Conservation (phyloP, 805 yeast genomes). For the Starmerella asiatica region DNA sequence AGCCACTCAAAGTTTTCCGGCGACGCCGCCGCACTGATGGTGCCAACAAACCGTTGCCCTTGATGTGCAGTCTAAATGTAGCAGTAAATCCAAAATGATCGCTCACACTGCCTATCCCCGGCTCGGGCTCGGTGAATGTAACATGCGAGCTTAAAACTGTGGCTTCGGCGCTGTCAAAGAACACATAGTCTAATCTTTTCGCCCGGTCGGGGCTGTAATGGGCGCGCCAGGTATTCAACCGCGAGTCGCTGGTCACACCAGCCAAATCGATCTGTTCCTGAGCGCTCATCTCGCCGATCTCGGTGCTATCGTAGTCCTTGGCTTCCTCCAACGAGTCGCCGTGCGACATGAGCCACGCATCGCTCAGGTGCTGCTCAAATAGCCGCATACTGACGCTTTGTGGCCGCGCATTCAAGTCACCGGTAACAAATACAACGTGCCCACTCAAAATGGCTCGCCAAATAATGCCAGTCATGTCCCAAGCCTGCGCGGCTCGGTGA, state of each 20-base stretch:
- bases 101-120: slow-evolving; percentile 61
- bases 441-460: slow-evolving; percentile 54
- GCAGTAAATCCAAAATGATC: slow-evolving; percentile 72
- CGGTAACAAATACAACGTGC: slow-evolving; percentile 75
- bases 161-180: slow-evolving; percentile 47
- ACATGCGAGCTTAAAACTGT: slow-evolving; percentile 52
- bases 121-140: slow-evolving; percentile 55
- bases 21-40: background rate
- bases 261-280: slow-evolving; percentile 52
- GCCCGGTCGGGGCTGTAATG: slow-evolving; percentile 48
- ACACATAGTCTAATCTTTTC: slow-evolving; percentile 78
- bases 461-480: slow-evolving; percentile 73
- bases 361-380: slow-evolving; percentile 50
- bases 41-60: background rate
- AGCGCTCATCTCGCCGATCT: slow-evolving; percentile 38
- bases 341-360: slow-evolving; percentile 55
- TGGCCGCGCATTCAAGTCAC: slow-evolving; percentile 84
- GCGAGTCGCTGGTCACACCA: slow-evolving; percentile 84
- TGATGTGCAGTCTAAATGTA: slow-evolving; percentile 10
- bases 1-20: background rate
- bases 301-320: slow-evolving; percentile 23
- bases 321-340: slow-evolving; percentile 28
- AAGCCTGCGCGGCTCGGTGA: slow-evolving; percentile 88
- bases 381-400: slow-evolving; percentile 70
- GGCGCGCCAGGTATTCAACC: slow-evolving; percentile 73